These are phyloP conservation scores for Venturia effusa DNA, from an alignment of 2,329 filamentous ascomycete species.

Conservation along the genomic window DNA sequence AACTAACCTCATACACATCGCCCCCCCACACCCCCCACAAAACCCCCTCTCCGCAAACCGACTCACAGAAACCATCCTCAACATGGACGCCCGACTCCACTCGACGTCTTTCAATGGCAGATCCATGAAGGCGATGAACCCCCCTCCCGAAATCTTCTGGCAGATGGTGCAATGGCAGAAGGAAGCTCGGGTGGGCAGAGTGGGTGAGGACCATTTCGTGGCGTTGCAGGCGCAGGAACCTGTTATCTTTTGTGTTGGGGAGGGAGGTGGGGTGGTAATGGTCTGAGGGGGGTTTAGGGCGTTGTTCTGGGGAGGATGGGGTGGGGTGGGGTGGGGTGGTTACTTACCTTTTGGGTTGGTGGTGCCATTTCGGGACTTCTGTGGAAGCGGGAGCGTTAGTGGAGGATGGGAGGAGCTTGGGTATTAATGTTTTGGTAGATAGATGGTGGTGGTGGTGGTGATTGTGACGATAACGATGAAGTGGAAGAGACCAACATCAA, in stretches of 20 bases:
- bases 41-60: background rate
- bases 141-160: background rate
- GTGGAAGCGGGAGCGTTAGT: too few species aligned
- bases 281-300: background rate
- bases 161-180: conserved; percentile 1
- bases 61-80: background rate
- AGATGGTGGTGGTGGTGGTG: too few species aligned
- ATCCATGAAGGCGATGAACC: background rate
- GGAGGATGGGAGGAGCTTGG: too few species aligned
- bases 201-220: background rate
- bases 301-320: background rate
- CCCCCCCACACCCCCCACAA: background rate
- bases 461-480: too few species aligned
- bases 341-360: too few species aligned
- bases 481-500: too few species aligned
- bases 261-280: background rate
- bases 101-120: background rate
- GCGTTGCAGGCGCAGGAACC: background rate
- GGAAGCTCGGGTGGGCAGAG: background rate
- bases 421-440: too few species aligned
- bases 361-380: too few species aligned
- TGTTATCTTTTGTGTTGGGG: background rate
- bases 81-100: background rate
- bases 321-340: too few species aligned
- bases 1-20: background rate